Evolutionary conservation across 2,329 filamentous ascomycete species (phyloP), one percentile per base, ranked within the genome.

Genomic region (Ophiostoma sp.): DNA sequence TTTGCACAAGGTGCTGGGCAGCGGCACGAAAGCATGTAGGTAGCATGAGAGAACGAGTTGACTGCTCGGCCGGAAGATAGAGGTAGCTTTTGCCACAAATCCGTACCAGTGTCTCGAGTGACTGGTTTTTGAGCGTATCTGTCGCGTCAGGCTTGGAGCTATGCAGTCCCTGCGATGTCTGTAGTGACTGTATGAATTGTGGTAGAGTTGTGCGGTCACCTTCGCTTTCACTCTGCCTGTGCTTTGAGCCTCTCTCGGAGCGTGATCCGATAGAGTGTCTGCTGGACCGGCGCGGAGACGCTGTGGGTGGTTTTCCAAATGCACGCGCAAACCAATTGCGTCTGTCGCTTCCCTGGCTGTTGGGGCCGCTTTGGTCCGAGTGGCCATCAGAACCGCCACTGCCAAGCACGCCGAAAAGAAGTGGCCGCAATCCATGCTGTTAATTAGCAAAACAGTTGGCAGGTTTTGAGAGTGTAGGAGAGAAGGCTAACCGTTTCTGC

Each of bases 21-120:
- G 86, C 87, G 11, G 89, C 88, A 64, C 88, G 86, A 67, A 91
- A 82, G 73, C 88, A 89, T 4, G 88, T 90, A 10, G 89, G 89
- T 39, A 91, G 78, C 23, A 85, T 79, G 35, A 91, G 78, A 33
- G 84, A 83, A 23, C 83, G 81, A 0, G 86, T 83, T 3, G 87
- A 81, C 74, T 89, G 86, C 69, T 88, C 86, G 3, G 80, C 73
- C 0, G 88, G 87, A 10, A 91, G 79, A 74, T 87, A 86, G 67
- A 91, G 78, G 39, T 85, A 78, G 75, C 86, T 89, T 76, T 86
- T 86, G 52, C 89, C 88, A 73, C 87, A 88, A 39, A 90, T 77
- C 13, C 87, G 83, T 23, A 90, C 83, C 74, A 91, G 82, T n/a
- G 84, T 83, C 70, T 85, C 81, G 0, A 90, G 78, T 68, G 84